Base-by-base conservation (phyloP, 148 eudicot genomes). In the Salicornia ramosissima region DNA sequence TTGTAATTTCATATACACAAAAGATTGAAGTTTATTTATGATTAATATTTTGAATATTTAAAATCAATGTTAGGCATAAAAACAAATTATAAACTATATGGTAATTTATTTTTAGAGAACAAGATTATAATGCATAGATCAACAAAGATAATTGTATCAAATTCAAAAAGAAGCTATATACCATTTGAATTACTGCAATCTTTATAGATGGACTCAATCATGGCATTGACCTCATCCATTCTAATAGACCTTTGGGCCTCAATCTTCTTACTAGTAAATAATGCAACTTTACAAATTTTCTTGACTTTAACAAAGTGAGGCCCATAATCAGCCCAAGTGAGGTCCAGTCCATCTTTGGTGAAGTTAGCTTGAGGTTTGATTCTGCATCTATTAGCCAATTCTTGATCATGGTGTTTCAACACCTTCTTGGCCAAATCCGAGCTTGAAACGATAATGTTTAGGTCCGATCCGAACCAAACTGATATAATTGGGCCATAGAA, bases 321-420 rank as follows among this genome's bases (percentile, higher is more conserved):
- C 25, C 97, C 97, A 65, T 88, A 90, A 67, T 90, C 91, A 9
- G 93, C 85, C 93, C 96, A 90, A 28, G 86, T 83, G 33, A 88
- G 79, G 31, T 90, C 96, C 73, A 71, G 34, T 22, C 96, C 96
- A 45, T 82, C 75, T 42, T 75, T 72, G 63, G 88, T 90, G 63
- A 88, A 82, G 43, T 75, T 82, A 10, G 78, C 74, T 6, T 84
- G 80, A 2, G 87, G 66, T 30, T 78, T 54, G 43, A 73, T 83
- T 68, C 93, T 68, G 18, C 83, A 78, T 42, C 93, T 56, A 46
- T 85, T 71, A 5, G 89, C 93, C 78, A 90, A 74, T 42, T 84
- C 81, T 70, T 80, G 86, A 66, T 86, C 96, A 49, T 83, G 71
- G 21, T 84, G 88, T 57, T 90, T 88, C 64, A 90, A 74, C 22